These are phyloP conservation scores for Brassica cretica DNA, from an alignment of 345 rosid genomes.

Conservation along the genomic window DNA sequence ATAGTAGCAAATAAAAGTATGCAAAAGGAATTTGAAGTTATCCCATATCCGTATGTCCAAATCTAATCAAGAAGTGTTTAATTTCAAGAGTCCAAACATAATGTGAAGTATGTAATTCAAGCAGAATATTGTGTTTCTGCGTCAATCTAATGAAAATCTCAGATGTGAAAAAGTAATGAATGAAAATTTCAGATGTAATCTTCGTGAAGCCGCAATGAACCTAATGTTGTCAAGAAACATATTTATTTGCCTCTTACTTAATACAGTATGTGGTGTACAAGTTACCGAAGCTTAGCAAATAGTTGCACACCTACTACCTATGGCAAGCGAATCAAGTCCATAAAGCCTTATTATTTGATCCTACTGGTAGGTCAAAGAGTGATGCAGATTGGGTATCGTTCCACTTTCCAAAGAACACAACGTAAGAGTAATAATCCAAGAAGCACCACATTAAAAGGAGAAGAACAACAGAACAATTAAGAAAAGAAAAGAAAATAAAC, in stretches of 20 bases:
- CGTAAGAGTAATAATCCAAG: neutral
- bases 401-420: neutral
- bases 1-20: no score
- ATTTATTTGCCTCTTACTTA: neutral
- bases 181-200: neutral
- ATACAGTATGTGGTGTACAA: neutral
- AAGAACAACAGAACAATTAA: neutral
- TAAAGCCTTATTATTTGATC: neutral
- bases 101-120: neutral
- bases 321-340: neutral
- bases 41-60: neutral
- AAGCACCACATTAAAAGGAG: conserved; percentile 2
- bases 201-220: neutral
- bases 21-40: neutral
- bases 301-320: neutral
- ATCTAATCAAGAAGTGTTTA: neutral
- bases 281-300: neutral
- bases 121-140: neutral
- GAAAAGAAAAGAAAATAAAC: neutral
- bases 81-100: neutral
- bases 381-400: neutral
- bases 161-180: neutral
- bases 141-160: neutral
- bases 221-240: neutral
- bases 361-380: neutral